Percentiles rank a stretch among this genome's conserved stretches.
Conservation (phyloP, 257 asterid species). For the Echium plantagineum region DNA sequence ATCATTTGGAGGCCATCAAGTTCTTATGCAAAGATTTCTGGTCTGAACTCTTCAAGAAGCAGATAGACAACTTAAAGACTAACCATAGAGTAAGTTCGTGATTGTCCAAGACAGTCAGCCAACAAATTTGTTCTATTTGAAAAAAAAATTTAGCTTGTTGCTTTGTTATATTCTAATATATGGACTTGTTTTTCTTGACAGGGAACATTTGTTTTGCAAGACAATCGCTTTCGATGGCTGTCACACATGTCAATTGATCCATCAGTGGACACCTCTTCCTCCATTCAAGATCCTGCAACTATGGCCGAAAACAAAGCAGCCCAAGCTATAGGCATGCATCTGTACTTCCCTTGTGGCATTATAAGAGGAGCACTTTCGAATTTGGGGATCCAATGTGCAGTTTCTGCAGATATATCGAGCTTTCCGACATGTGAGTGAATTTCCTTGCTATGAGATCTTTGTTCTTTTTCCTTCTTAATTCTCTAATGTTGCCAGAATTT, state of each 20-base stretch:
- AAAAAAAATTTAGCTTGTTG: neutral
- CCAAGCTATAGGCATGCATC: conserved; percentile 90
- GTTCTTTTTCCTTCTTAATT: neutral
- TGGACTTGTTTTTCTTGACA: conserved; percentile 17
- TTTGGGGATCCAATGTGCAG: conserved; percentile 99
- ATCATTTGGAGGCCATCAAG: conserved; percentile 92
- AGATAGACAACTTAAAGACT: conserved; percentile 93
- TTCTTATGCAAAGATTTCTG: conserved; percentile 98
- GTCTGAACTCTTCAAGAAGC: conserved; percentile 97
- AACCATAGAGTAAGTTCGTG: conserved; percentile 73
- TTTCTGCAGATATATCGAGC: conserved; percentile 91
- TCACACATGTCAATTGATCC: conserved; percentile 81
- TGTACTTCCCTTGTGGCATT: conserved; percentile 94
- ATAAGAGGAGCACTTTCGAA: conserved; percentile 95
- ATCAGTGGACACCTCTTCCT: conserved; percentile 48
- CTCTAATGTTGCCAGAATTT: neutral
- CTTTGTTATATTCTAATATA: conserved; percentile 5
- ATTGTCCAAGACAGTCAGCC: neutral
- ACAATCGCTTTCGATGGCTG: conserved; percentile 80
- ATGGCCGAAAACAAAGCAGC: conserved; percentile 83
- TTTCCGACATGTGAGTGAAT: conserved; percentile 88
- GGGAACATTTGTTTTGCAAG: conserved; percentile 99
- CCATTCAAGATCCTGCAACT: conserved; percentile 86
- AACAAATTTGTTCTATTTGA: conserved; percentile 6
- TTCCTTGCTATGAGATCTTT: neutral